Conservation (phyloP, 768 basidiomycete species). For the Hygrophorus pudorinus region DNA sequence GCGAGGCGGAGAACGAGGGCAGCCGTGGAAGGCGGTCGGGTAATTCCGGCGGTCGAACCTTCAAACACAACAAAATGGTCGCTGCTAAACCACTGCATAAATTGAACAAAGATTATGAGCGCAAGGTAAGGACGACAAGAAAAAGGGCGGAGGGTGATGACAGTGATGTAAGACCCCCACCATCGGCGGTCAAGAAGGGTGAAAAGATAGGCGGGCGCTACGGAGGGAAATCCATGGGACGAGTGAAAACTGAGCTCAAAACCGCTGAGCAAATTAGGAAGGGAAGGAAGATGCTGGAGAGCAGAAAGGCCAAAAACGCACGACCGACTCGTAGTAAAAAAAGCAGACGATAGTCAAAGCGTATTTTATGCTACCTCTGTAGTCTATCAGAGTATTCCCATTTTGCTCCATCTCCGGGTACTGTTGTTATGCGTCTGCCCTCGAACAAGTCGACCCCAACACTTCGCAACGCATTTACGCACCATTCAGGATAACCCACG, state of each 20-base stretch:
- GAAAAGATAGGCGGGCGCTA: conserved; percentile 38
- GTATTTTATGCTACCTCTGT: not conserved
- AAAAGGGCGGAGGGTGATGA: conserved; percentile 37
- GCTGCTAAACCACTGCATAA: conserved; percentile 74
- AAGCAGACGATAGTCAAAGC: conserved; percentile 26
- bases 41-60: conserved; percentile 47
- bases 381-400: conserved; percentile 65
- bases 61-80: conserved; percentile 58
- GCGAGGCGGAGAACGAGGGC: conserved; percentile 60
- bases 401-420: conserved; percentile 56
- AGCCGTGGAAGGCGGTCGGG: conserved; percentile 20
- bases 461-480: conserved; percentile 70
- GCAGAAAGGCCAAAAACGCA: conserved; percentile 71
- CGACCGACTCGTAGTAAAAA: conserved; percentile 43
- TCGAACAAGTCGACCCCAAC: conserved; percentile 80
- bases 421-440: conserved; percentile 34
- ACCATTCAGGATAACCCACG: conserved; percentile 81
- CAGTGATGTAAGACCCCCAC: conserved; percentile 14
- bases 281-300: conserved; percentile 53
- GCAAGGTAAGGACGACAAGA: conserved; percentile 53
- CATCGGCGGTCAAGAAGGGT: not conserved
- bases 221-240: conserved; percentile 49
- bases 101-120: conserved; percentile 60
- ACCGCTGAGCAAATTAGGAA: conserved; percentile 82
- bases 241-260: conserved; percentile 78